Percentiles rank a stretch among this genome's conserved stretches.
Conservation (phyloP, 164 flowering plant species). For the Hamamelis virginiana region DNA sequence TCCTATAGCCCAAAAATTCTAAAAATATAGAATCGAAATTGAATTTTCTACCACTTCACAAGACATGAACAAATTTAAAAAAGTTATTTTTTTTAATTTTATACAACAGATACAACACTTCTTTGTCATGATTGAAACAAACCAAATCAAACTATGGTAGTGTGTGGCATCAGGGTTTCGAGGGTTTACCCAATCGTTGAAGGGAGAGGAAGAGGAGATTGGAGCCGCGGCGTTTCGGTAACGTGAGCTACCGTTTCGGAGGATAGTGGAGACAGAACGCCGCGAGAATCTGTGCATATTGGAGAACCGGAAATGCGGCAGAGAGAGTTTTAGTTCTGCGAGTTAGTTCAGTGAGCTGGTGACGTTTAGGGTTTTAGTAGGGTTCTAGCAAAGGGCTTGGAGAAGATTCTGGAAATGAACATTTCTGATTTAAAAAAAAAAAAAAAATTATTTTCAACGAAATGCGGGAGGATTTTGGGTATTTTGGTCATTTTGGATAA, state of each 20-base stretch:
- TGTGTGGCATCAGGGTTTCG: neutral
- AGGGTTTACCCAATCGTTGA: slow-evolving; percentile 32
- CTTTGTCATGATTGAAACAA: neutral
- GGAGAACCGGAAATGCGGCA: neutral
- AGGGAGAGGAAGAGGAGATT: slow-evolving; percentile 22
- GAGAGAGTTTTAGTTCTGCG: neutral
- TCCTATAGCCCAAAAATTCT: too few species aligned
- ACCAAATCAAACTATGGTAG: neutral
- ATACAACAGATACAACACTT: too few species aligned
- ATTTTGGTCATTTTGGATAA: neutral
- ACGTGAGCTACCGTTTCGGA: slow-evolving; percentile 33
- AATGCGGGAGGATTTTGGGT: too few species aligned
- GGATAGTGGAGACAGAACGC: slow-evolving; percentile 48
- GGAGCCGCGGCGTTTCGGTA: slow-evolving; percentile 33
- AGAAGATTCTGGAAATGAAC: slow-evolving; percentile 40
- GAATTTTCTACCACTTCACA: too few species aligned
- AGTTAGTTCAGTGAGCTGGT: neutral
- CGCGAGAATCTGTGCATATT: slow-evolving; percentile 59
- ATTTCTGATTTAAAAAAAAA: too few species aligned
- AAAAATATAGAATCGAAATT: too few species aligned
- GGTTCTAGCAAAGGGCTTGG: slow-evolving; percentile 12
- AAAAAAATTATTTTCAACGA: too few species aligned
- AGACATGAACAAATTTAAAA: too few species aligned
- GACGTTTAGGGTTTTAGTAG: slow-evolving; percentile 27
- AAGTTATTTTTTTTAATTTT: too few species aligned